Percentiles rank a stretch among this genome's conserved stretches.
Evolutionary conservation across 2,329 filamentous ascomycete species (phyloP).

Genomic region (Colletotrichum eremochloae): DNA sequence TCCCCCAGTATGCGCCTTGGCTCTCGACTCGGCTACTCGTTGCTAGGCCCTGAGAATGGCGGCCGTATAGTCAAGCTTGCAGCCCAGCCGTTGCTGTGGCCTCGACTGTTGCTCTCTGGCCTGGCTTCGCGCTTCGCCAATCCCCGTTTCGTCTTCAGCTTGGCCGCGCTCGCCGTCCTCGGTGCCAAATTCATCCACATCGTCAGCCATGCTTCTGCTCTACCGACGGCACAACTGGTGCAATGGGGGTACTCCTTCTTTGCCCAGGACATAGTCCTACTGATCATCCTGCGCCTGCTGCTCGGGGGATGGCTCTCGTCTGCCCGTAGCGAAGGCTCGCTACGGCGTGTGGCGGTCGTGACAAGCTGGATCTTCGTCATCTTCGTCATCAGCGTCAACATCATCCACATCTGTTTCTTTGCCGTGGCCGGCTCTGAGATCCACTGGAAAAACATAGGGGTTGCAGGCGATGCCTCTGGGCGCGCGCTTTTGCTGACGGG

Average conservation of each 20-base stretch:
- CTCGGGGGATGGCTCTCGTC: constrained; percentile 46
- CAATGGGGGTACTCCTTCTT: constrained; percentile 53
- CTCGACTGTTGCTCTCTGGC: constrained; percentile 2
- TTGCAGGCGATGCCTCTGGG: constrained; percentile 50
- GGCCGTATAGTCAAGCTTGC: not conserved
- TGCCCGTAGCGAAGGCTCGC: not conserved
- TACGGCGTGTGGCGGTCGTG: not conserved
- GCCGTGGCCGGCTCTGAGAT: constrained; percentile 51
- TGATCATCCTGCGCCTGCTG: constrained; percentile 50
- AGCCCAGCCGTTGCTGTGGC: not conserved
- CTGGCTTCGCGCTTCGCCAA: constrained; percentile 41
- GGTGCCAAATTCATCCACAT: constrained; percentile 51
- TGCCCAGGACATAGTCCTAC: constrained; percentile 50
- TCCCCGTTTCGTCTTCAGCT: constrained; percentile 48
- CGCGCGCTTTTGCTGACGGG: constrained; percentile 50
- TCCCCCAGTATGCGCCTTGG: not conserved
- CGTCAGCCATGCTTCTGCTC: constrained; percentile 49
- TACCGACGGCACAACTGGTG: constrained; percentile 49
- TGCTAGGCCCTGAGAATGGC: not conserved
- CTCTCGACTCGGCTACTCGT: not conserved
- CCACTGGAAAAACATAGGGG: constrained; percentile 52
- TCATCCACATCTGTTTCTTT: constrained; percentile 47
- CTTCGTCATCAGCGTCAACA: constrained; percentile 1
- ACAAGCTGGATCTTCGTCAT: not conserved
- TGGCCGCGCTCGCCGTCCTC: constrained; percentile 49